Evolutionary conservation across 2,329 filamentous ascomycete species (phyloP).

Genomic region (Microsporum canis): DNA sequence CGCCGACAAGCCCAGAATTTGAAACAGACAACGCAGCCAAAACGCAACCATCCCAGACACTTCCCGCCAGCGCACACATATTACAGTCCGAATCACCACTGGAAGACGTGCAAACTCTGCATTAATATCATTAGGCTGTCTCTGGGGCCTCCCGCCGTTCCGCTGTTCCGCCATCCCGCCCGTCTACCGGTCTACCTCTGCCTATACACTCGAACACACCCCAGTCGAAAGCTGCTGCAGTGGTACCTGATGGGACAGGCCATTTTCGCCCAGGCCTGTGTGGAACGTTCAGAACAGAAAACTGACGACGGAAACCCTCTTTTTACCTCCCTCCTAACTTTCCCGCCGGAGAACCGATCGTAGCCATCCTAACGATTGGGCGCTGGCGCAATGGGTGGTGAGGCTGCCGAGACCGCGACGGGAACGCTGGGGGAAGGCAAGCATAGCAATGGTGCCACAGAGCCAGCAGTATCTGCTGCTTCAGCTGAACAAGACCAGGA

Average conservation of each 20-base stretch:
- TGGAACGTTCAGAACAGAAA: slow-evolving; percentile 9
- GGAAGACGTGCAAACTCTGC: background rate
- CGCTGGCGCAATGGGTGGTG: slow-evolving; percentile 10
- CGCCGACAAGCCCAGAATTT: slow-evolving; percentile 3
- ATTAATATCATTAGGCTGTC: background rate
- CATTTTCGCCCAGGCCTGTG: slow-evolving; percentile 7
- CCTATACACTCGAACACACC: background rate
- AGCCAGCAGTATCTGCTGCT: slow-evolving; percentile 5
- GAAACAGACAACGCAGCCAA: background rate
- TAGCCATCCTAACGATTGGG: slow-evolving; percentile 5
- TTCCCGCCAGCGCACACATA: slow-evolving; percentile 1
- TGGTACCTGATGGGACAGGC: slow-evolving; percentile 13
- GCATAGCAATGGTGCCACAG: slow-evolving; percentile 3
- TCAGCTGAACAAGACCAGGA: slow-evolving; percentile 10
- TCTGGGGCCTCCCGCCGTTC: background rate
- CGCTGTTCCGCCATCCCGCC: background rate
- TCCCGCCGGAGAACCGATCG: slow-evolving; percentile 5
- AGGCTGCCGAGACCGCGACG: slow-evolving; percentile 13
- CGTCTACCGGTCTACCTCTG: background rate
- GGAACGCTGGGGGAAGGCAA: slow-evolving; percentile 15
- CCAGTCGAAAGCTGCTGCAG: slow-evolving; percentile 7
- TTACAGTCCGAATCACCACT: background rate
- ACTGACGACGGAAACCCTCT: slow-evolving; percentile 5
- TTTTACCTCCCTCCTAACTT: background rate
- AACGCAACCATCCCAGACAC: background rate